Evolutionary conservation across 129 eudicot species (phyloP).

Genomic region (Chrysanthemum makinoi): DNA sequence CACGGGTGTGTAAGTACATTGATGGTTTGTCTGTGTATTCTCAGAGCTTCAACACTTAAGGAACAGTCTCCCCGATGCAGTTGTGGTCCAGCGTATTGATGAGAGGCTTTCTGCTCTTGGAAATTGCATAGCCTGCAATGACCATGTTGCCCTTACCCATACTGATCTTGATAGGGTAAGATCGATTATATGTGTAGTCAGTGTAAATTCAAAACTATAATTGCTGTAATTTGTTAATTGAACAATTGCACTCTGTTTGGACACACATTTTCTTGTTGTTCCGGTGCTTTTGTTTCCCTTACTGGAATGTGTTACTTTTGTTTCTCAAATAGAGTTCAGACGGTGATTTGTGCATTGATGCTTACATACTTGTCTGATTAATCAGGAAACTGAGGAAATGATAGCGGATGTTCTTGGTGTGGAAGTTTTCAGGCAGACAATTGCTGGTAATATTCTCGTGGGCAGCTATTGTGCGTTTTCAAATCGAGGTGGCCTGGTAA

Average conservation of each 20-base stretch:
- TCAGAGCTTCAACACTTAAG: slow-evolving; percentile 91
- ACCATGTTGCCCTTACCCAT: slow-evolving; percentile 95
- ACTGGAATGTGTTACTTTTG: no score
- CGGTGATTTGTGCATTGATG: neutral
- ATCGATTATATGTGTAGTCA: neutral
- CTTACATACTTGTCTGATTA: neutral
- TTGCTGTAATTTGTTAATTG: neutral
- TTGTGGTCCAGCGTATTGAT: slow-evolving; percentile 87
- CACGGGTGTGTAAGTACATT: neutral
- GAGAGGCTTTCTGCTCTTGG: slow-evolving; percentile 92
- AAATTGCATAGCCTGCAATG: slow-evolving; percentile 99
- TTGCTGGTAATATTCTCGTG: slow-evolving; percentile 72
- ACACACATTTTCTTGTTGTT: neutral
- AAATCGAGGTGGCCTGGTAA: slow-evolving; percentile 79
- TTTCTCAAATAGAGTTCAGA: neutral
- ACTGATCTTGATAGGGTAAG: slow-evolving; percentile 89
- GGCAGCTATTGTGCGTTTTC: slow-evolving; percentile 73
- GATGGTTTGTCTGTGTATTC: neutral
- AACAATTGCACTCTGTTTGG: neutral
- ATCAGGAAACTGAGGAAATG: slow-evolving; percentile 80
- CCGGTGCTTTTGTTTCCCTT: neutral
- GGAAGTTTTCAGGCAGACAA: slow-evolving; percentile 70
- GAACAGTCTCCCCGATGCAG: slow-evolving; percentile 90
- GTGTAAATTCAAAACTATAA: neutral
- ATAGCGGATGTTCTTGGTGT: slow-evolving; percentile 83